Evolutionary conservation across 345 rosid species (phyloP).

Genomic region (Mercurialis annua): DNA sequence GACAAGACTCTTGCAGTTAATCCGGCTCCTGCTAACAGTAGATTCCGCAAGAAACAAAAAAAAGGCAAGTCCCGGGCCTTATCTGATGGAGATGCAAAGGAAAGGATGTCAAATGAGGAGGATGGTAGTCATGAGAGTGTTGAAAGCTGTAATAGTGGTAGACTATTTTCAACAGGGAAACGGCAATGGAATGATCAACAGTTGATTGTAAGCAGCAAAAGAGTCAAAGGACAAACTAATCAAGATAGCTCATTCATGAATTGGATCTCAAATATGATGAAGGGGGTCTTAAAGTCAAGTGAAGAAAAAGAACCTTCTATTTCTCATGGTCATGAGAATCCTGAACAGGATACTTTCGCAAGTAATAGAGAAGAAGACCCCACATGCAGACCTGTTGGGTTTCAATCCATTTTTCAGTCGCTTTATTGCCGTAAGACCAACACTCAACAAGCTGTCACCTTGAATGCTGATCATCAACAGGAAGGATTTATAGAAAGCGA

Average conservation of each 20-base stretch:
- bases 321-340: slow-evolving; percentile 25
- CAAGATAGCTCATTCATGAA: slow-evolving; percentile 83
- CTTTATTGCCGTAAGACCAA: slow-evolving; percentile 50
- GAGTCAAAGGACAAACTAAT: slow-evolving; percentile 46
- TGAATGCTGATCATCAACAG: slow-evolving; percentile 23
- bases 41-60: slow-evolving; percentile 24
- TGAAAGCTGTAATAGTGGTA: slow-evolving; percentile 73
- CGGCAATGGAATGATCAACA: slow-evolving; percentile 51
- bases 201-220: slow-evolving; percentile 55
- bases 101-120: slow-evolving; percentile 36
- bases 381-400: slow-evolving; percentile 45
- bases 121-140: slow-evolving; percentile 79
- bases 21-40: slow-evolving; percentile 33
- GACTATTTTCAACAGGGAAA: slow-evolving; percentile 44
- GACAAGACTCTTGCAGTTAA: slow-evolving; percentile 22
- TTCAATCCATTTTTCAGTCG: slow-evolving; percentile 74
- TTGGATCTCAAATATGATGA: slow-evolving; percentile 88
- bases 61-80: slow-evolving; percentile 65
- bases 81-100: slow-evolving; percentile 50
- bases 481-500: slow-evolving; percentile 30
- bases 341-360: slow-evolving; percentile 20
- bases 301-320: slow-evolving; percentile 36
- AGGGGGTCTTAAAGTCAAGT: slow-evolving; percentile 53
- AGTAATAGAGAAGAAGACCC: slow-evolving; percentile 23
- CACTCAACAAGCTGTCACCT: slow-evolving; percentile 24